Evolutionary conservation across 1,284 basidiomycete species (phyloP), one percentile per base, ranked within the genome.

Genomic region (Wallemia ichthyophaga): DNA sequence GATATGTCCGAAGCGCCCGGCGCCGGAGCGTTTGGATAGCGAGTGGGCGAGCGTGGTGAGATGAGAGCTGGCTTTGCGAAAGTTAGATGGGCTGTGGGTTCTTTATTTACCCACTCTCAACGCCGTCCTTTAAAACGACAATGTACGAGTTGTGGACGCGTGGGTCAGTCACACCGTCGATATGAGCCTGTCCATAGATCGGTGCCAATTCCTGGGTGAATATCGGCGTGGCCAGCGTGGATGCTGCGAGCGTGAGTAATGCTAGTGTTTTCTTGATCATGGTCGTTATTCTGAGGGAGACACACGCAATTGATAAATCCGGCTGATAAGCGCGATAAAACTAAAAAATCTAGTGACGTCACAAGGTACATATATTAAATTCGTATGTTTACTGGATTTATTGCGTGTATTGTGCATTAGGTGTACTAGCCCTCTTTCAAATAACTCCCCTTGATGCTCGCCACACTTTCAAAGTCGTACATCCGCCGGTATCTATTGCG

Each of bases 101-200:
- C 24, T 19, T 61, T 54, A 59, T 59, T 77, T 78, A 73, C 68
- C 70, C 65, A 70, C 70, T 73, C 59, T 77, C 72, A 9, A 80
- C 65, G 61, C 78, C 80, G 63, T 80, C 75, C 75, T 85, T 87
- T 66, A 94, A 75, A 69, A 86, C 77, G 69, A 94, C 78, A 62
- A 94, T 87, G 74, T 94, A 95, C 25, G 83, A 82, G 74, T 86
- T 81, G 72, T 85, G 81, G 66, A 91, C 74, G 62, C 77, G 73
- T 60, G 81, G 79, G 68, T 71, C 61, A 67, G 72, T 63, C 70
- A 66, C 58, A 60, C 60, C 37, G 62, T 58, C 48, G 19, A 26
- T 19, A 31, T 53, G 17, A 25, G 31, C 11, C 53, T 53, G 31
- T 25, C 56, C 19, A 19, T 55, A 58, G 27, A 59, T 60, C 28